A percentile compares a stretch with the other conserved stretches of the same genome.
Evolutionary conservation across 2,329 filamentous ascomycete species (phyloP).

Genomic region (Beauveria asiatica): DNA sequence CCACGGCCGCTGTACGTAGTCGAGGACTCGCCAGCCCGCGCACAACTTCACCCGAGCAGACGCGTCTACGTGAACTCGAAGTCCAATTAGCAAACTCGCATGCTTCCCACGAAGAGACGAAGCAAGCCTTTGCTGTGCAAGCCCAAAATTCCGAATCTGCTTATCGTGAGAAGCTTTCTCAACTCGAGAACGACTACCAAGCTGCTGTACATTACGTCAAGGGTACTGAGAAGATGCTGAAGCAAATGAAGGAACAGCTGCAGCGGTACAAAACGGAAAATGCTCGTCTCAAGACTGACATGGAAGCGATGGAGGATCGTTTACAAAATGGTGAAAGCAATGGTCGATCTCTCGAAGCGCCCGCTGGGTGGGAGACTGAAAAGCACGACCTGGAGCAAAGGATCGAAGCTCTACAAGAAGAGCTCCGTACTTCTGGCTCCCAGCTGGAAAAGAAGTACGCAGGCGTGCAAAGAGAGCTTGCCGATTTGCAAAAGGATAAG

Average conservation of each 20-base stretch:
- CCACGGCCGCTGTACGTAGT: constrained; percentile 61
- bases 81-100: constrained; percentile 71
- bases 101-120: constrained; percentile 79
- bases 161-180: constrained; percentile 87
- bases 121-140: constrained; percentile 65
- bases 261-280: constrained; percentile 85
- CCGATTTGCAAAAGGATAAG: constrained; percentile 57
- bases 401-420: constrained; percentile 60
- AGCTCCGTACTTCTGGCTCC: constrained; percentile 55
- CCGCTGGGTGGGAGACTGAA: constrained; percentile 67
- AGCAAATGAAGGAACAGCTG: constrained; percentile 97
- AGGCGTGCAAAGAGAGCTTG: constrained; percentile 61
- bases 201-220: constrained; percentile 97
- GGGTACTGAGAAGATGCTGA: constrained; percentile 97
- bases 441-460: constrained; percentile 65
- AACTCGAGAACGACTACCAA: constrained; percentile 95
- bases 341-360: constrained; percentile 24
- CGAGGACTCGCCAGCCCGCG: constrained; percentile 62
- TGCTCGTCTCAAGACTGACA: constrained; percentile 68
- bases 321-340: constrained; percentile 19
- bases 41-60: constrained; percentile 71
- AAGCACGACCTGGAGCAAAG: constrained; percentile 57
- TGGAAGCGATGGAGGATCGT: constrained; percentile 58
- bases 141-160: constrained; percentile 80
- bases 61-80: constrained; percentile 76